A percentile compares a stretch with the other conserved stretches of the same genome.
Evolutionary conservation across 2,329 filamentous ascomycete species (phyloP).

Genomic region (Diaporthe sp.): DNA sequence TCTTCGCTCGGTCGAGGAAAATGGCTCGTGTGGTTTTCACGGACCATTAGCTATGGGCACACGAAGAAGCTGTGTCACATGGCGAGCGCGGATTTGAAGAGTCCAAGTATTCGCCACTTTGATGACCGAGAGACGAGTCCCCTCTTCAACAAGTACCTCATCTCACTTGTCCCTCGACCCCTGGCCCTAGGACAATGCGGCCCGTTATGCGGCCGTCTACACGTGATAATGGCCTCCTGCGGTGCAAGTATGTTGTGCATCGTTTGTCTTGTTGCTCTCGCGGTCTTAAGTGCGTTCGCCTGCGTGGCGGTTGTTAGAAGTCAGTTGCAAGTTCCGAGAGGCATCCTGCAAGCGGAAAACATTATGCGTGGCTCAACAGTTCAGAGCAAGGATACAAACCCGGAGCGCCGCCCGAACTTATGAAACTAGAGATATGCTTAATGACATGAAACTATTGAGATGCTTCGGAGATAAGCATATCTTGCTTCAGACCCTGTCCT

Average conservation of each 20-base stretch:
- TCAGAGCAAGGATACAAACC: not conserved
- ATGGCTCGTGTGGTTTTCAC: not conserved
- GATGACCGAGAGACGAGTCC: not conserved
- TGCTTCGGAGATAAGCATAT: not conserved
- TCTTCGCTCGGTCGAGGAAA: too few species aligned
- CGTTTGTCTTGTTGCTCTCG: constrained; percentile 41
- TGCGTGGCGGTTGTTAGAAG: not conserved
- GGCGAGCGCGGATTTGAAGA: not conserved
- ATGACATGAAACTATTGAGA: not conserved
- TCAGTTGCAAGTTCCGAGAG: not conserved
- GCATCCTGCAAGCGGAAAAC: not conserved
- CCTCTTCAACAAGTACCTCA: not conserved
- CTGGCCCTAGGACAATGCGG: constrained; percentile 32
- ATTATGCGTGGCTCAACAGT: too few species aligned
- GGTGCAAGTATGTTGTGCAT: constrained; percentile 51
- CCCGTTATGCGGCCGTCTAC: constrained; percentile 48
- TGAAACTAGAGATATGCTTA: constrained; percentile 16
- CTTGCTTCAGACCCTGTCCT: not conserved
- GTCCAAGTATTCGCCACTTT: too few species aligned
- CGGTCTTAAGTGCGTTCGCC: too few species aligned
- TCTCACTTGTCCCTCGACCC: not conserved
- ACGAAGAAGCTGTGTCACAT: not conserved
- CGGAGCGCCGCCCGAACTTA: not conserved
- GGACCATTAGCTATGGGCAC: not conserved
- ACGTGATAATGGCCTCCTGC: constrained; percentile 48